A percentile compares a stretch with the other conserved stretches of the same genome.
These are phyloP conservation scores for Magnaporthiopsis incrustans DNA, from an alignment of 2,329 filamentous ascomycete species.

Conservation along the genomic window DNA sequence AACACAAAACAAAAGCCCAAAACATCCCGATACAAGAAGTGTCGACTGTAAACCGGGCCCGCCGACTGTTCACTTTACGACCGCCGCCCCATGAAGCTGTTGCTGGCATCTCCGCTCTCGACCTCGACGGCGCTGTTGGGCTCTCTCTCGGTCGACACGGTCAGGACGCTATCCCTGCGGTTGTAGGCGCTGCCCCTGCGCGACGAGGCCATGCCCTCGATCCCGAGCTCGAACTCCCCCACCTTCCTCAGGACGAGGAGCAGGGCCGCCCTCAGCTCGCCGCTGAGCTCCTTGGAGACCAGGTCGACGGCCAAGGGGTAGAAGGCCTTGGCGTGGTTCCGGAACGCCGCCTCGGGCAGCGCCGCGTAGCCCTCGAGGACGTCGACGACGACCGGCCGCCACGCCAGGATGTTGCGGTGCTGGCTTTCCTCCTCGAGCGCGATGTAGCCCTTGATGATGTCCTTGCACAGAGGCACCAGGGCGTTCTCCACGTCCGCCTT, in stretches of 20 bases:
- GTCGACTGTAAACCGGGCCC: background rate
- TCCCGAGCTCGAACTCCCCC: constrained; percentile 65
- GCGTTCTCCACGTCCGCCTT: constrained; percentile 82
- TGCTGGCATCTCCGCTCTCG: constrained; percentile 18
- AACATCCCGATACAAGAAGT: background rate
- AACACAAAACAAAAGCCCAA: background rate
- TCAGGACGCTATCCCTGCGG: constrained; percentile 14
- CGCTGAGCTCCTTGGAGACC: constrained; percentile 70
- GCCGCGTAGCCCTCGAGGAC: constrained; percentile 87
- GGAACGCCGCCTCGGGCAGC: constrained; percentile 75
- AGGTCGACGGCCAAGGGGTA: constrained; percentile 82
- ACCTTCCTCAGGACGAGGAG: constrained; percentile 72
- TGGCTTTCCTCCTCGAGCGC: constrained; percentile 90
- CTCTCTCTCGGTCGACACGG: constrained; percentile 11
- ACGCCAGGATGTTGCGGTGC: constrained; percentile 92
- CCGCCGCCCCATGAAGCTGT: constrained; percentile 16
- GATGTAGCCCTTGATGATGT: constrained; percentile 83
- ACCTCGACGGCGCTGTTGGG: constrained; percentile 11
- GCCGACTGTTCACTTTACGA: background rate
- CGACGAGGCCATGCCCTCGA: constrained; percentile 36
- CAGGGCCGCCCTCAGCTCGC: constrained; percentile 70
- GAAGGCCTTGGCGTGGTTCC: constrained; percentile 70
- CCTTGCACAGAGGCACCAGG: constrained; percentile 86
- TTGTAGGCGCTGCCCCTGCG: background rate
- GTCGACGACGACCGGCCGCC: constrained; percentile 94